Evolutionary conservation across 148 eudicot species (phyloP), one percentile per base, ranked within the genome.

Genomic region (Mesembryanthemum crystallinum): DNA sequence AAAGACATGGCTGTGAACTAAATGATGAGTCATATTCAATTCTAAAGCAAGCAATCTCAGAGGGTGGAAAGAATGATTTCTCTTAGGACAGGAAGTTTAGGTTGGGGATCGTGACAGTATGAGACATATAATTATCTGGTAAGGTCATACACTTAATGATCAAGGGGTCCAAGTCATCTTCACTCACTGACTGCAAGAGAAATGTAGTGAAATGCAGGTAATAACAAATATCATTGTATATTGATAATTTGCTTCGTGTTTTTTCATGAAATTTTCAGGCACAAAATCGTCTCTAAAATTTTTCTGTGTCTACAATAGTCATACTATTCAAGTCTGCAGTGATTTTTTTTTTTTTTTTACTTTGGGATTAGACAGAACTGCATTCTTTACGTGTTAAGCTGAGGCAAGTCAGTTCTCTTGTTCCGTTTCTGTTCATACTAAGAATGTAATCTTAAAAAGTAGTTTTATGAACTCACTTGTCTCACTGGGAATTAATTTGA

Each of bases 1-100:
- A 24, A 35, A n/a, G 42, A 43, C 78, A 83, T 63, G 83, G 82
- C 9, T 85, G 89, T 84, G 85, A 84, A 72, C 88, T 82, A 35
- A 79, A 87, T 77, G 75, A 35, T 35, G 60, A 12, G 59, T 79
- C 93, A 42, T 70, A 54, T 71, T 69, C 64, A 17, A 76, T 86
- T 62, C 60, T 86, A 63, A 64, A 73, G 35, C 82, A 45, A 69
- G 86, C 81, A 32, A 61, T 61, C 54, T 69, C 69, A 45, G 79
- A 78, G 68, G 83, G 82, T 78, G 73, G 79, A 78, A 71, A 79
- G n/a, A n/a, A n/a, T 77, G 60, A 74, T 37, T 79, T 51, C 54
- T 68, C 85, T 9, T 52, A 71, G 64, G 77, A 57, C 30, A 73
- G 68, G 55, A 71, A 67, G 66, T 52, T 59, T 78, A 73, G 71